Evolutionary conservation across 176 grass and related monocot genomes (phyloP).

Genomic region (Stipa capillata): DNA sequence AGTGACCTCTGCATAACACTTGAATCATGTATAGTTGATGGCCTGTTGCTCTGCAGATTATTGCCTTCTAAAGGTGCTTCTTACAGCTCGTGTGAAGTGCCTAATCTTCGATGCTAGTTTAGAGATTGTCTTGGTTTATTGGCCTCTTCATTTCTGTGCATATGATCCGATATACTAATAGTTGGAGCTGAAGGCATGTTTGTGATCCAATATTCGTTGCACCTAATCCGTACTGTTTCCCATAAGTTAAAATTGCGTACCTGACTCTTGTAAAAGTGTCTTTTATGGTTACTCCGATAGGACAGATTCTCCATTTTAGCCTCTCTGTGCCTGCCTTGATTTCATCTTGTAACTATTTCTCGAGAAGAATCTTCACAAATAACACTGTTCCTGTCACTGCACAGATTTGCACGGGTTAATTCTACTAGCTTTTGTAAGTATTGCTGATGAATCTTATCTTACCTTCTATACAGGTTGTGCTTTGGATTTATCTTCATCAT

Average conservation of each 20-base stretch:
- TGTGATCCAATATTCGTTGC: background rate
- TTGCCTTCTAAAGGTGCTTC: no score
- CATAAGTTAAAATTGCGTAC: background rate
- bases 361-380: background rate
- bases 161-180: no score
- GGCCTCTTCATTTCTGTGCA: no score
- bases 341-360: background rate
- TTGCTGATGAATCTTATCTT: constrained; percentile 7
- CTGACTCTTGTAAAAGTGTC: background rate
- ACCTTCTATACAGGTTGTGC: constrained; percentile 3
- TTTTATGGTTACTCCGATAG: background rate
- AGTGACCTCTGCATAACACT: no score
- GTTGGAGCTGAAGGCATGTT: no score
- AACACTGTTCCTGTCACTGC: background rate
- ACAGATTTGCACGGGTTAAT: background rate
- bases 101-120: no score
- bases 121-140: no score
- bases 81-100: no score
- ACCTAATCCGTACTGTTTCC: background rate
- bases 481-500: background rate
- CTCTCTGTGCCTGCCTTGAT: background rate
- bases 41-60: no score
- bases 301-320: background rate
- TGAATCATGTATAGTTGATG: no score
- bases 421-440: background rate